Evolutionary conservation across 192 early-diverging fungal genomes (phyloP).

Genomic region (Umbelopsis ramanniana): DNA sequence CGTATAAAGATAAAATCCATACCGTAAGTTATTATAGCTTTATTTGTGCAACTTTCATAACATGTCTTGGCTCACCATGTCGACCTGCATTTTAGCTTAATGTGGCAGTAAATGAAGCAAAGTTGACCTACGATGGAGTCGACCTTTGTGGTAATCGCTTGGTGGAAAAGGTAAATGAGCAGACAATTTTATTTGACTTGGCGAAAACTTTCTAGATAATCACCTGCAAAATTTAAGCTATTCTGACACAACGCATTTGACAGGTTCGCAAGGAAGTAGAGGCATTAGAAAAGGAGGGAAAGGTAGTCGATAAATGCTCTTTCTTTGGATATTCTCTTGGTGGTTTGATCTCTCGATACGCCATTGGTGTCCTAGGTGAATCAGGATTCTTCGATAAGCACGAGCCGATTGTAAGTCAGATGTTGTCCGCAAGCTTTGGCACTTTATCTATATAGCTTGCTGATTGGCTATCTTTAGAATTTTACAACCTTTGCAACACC

Average conservation of each 20-base stretch:
- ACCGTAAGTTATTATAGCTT: neutral
- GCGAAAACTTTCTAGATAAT: too few species aligned
- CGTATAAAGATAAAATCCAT: slow-evolving; percentile 25
- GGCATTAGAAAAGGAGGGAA: slow-evolving; percentile 35
- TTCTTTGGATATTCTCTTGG: slow-evolving; percentile 63
- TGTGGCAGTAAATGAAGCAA: slow-evolving; percentile 46
- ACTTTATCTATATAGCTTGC: neutral
- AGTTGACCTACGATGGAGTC: slow-evolving; percentile 60
- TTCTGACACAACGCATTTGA: slow-evolving; percentile 24
- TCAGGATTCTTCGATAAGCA: slow-evolving; percentile 52
- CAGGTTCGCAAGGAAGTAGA: slow-evolving; percentile 41
- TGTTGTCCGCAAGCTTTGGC: neutral
- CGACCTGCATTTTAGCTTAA: slow-evolving; percentile 42
- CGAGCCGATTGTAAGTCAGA: slow-evolving; percentile 44
- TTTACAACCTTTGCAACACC: slow-evolving; percentile 65
- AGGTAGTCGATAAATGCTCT: slow-evolving; percentile 36
- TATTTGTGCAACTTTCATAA: neutral
- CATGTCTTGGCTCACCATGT: neutral
- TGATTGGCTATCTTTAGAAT: slow-evolving; percentile 31
- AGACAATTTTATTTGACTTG: neutral
- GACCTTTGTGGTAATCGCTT: slow-evolving; percentile 58
- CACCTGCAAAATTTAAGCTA: neutral
- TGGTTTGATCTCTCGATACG: slow-evolving; percentile 58
- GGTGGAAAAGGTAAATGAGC: slow-evolving; percentile 43
- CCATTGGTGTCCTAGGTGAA: slow-evolving; percentile 50